Evolutionary conservation across 2,329 filamentous ascomycete genomes (phyloP), one percentile per base, ranked within the genome.

Genomic region (Fusarium sp.): DNA sequence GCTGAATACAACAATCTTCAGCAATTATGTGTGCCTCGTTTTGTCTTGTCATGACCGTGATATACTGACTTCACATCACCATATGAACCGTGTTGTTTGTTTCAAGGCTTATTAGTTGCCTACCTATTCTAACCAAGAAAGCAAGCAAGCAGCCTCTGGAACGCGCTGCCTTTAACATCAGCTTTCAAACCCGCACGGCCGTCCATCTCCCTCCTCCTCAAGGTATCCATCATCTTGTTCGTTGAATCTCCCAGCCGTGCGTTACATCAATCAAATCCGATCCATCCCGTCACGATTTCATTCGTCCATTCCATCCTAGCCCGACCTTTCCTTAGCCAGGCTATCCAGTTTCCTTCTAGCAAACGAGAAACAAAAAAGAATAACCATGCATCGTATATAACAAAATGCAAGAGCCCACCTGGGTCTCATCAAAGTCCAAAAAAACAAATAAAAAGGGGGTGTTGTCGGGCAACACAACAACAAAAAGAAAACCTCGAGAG

Each of bases 1-100:
- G 62, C 48, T 52, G 73, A 76, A 76, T 67, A 69, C 37, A 74
- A 69, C 45, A 43, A 65, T 56, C 61, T 64, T 67, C 64, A 65
- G 52, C 68, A 64, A 35, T 20, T 58, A 45, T 50, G 20, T 50
- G 35, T 20, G 20, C 20, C 18, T n/a, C n/a, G 11, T 25, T 13
- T n/a, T 37, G 20, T 11, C 32, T 20, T 5, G 20, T 20, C 32
- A 11, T 50, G 10, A 37, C 23, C 25, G 43, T 48, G 23, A 18
- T 48, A 25, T 25, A 3, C 20, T 6, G 45, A 52, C 48, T 32
- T 52, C 18, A 32, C 48, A 32, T 52, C 23, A 5, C 10, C 20
- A 30, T 23, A 30, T 14, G 10, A 13, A 39, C 14, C 16, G 7
- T 64, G 16, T 62, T 30, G 61, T 43, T 52, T 30, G 64, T 37